Base-by-base conservation (phyloP, 768 basidiomycete species). In the Tricholoma bakamatsutake region DNA sequence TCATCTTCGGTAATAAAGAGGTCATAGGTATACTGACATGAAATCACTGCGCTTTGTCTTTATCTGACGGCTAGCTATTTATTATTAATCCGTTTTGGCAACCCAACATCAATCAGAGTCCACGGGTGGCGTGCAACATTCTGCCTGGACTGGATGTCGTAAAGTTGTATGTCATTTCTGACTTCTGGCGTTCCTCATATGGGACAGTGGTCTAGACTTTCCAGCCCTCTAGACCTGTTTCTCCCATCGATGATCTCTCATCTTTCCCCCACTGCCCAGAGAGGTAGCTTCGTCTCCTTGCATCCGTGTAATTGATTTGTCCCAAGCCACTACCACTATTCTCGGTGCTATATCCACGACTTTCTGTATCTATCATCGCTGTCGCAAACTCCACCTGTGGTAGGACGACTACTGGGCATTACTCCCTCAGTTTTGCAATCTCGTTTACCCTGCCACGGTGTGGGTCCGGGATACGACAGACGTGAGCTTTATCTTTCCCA, bases 331-430 rank as follows among this genome's bases (percentile, higher is more conserved):
- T 5, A 28, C 53, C 30, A 59, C 59, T 2, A 47, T 51, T 13
- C 45, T 64, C 13, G 58, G 61, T 31, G 53, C 50, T 15, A 17
- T 64, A 21, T 54, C 57, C 28, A 64, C 65, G 4, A 43, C 54
- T 9, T 58, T 62, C 28, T 61, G 65, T 21, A 47, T 64, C 12
- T 53, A 37, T 39, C 59, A 61, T 50, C 60, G 62, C 50, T 45
- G 27, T n/a, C 57, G 47, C 21, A 63, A 53, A n/a, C 57, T 50
- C 24, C 57, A 54, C 27, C 27, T 61, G 8, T 66, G 65, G 65
- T 64, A 61, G 62, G 65, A 66, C 48, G 65, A 66, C 50, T 61
- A 47, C 42, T 59, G 58, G 55, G 65, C 62, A 2, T 28, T 58
- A 2, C 5, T 57, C 27, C 48, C 63, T 18, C 46, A 59, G 4